Evolutionary conservation across 1,139 yeast species (phyloP).

Genomic region (Magnusiomyces tetraspermus): DNA sequence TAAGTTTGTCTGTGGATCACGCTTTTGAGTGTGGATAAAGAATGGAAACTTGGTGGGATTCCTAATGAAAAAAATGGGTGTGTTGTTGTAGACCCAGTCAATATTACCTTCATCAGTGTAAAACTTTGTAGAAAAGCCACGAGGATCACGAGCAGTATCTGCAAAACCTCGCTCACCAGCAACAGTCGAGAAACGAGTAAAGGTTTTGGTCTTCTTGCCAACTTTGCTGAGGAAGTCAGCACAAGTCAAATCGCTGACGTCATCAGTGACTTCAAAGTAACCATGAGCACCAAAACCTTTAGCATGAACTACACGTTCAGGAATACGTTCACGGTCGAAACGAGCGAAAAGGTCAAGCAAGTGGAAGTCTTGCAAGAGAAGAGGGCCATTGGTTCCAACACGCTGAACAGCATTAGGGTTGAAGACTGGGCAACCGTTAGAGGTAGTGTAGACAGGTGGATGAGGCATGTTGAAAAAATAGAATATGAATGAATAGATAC

Average conservation of each 20-base stretch:
- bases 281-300: constrained; percentile 86
- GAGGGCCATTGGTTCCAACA: constrained; percentile 65
- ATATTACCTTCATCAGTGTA: constrained; percentile 83
- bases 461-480: too few species aligned
- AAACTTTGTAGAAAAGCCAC: constrained; percentile 76
- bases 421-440: constrained; percentile 65
- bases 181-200: constrained; percentile 78
- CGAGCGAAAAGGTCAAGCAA: constrained; percentile 70
- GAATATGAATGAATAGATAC: too few species aligned
- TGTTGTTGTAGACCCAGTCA: constrained; percentile 85
- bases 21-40: constrained; percentile 83
- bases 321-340: constrained; percentile 79
- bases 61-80: constrained; percentile 78
- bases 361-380: constrained; percentile 69
- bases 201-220: constrained; percentile 67
- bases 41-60: constrained; percentile 84
- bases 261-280: constrained; percentile 72
- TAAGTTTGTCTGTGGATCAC: constrained; percentile 74
- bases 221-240: constrained; percentile 56
- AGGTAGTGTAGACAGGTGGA: constrained; percentile 44
- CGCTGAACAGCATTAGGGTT: constrained; percentile 64
- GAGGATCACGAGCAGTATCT: constrained; percentile 82
- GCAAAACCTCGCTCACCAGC: constrained; percentile 84
- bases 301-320: constrained; percentile 86
- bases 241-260: constrained; percentile 60